Conservation (phyloP, 1,284 basidiomycete species). For the Fistulina hepatica region DNA sequence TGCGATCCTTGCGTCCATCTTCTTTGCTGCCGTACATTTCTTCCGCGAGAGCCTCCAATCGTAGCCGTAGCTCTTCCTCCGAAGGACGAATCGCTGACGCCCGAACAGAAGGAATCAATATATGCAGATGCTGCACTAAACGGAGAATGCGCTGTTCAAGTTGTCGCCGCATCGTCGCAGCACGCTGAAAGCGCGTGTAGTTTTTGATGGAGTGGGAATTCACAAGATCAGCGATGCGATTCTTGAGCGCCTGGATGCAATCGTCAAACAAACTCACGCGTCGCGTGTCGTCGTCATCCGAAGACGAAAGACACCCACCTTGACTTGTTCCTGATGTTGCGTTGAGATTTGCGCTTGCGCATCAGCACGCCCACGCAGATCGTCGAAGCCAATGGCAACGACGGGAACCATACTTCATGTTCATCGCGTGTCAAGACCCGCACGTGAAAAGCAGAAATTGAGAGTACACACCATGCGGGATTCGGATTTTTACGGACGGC, state of each 20-base stretch:
- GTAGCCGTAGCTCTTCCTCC: slow-evolving; percentile 61
- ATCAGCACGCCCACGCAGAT: slow-evolving; percentile 71
- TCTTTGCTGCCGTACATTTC: slow-evolving; percentile 52
- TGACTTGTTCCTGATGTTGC: slow-evolving; percentile 62
- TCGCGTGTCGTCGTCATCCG: slow-evolving; percentile 1
- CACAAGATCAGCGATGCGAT: slow-evolving; percentile 50
- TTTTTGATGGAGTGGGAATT: slow-evolving; percentile 63
- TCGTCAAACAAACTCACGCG: too few relatives aligned
- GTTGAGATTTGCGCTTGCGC: slow-evolving; percentile 64
- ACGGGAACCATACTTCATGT: slow-evolving; percentile 66
- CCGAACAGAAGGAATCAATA: slow-evolving; percentile 69
- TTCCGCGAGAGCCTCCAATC: slow-evolving; percentile 67
- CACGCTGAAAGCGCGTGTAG: slow-evolving; percentile 55
- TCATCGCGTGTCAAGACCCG: slow-evolving; percentile 9
- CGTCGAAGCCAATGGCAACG: slow-evolving; percentile 73
- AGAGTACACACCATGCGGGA: slow-evolving; percentile 50
- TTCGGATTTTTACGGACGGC: slow-evolving; percentile 79
- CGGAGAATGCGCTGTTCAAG: slow-evolving; percentile 65
- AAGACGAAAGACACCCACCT: slow-evolving; percentile 20
- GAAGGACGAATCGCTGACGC: slow-evolving; percentile 73
- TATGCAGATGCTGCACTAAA: slow-evolving; percentile 67
- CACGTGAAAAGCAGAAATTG: not conserved
- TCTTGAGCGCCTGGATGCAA: slow-evolving; percentile 48
- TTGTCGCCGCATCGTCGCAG: slow-evolving; percentile 60
- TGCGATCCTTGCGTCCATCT: slow-evolving; percentile 50